Conservation (phyloP, 805 yeast species). For the Lachancea waltii region DNA sequence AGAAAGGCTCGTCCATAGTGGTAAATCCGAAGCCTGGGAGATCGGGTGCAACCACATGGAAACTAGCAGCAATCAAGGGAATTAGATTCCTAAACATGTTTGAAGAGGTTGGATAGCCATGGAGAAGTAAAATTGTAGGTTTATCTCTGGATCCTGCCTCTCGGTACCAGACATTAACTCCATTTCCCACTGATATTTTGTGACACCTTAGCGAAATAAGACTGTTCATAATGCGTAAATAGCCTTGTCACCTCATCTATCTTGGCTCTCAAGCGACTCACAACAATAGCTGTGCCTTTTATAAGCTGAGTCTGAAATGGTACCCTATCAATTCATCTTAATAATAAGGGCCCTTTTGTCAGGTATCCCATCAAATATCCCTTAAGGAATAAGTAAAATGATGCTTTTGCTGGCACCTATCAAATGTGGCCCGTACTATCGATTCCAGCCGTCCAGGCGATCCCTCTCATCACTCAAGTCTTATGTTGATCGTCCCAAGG, state of each 20-base stretch:
- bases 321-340: no score
- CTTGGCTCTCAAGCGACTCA: no score
- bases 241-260: no score
- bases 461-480: constrained; percentile 2
- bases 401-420: no score
- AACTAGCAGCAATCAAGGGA: constrained; percentile 33
- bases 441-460: no score
- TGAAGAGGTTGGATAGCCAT: constrained; percentile 42
- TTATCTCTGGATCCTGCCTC: constrained; percentile 36
- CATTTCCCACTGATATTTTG: constrained; percentile 3
- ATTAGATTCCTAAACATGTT: constrained; percentile 35
- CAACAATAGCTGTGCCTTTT: no score
- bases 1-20: constrained; percentile 24
- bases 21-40: constrained; percentile 40
- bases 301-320: no score
- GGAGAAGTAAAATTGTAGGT: constrained; percentile 35
- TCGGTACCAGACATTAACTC: constrained; percentile 33
- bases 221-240: not conserved
- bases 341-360: no score
- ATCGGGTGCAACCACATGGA: constrained; percentile 40
- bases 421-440: no score
- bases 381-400: no score
- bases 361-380: no score
- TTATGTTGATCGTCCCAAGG: not conserved
- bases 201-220: constrained; percentile 5